phyloP scores from a whole-genome alignment of 352 stramenopile genomes.

The Phytophthora kernoviae region DNA sequence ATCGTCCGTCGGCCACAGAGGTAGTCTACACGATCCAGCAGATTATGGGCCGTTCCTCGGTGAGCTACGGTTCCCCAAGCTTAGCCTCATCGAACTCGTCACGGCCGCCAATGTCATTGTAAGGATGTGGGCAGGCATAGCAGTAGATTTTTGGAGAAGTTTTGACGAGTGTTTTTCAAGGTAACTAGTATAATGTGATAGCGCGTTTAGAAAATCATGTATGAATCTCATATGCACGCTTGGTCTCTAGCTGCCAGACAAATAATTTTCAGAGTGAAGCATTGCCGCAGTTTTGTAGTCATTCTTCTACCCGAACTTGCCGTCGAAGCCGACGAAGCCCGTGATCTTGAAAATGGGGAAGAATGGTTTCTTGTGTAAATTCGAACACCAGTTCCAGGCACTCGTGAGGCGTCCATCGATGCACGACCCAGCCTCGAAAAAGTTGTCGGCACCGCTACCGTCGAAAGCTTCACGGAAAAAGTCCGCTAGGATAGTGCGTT shows the following conservation, averaged over 20 bases:
- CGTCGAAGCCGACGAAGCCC: constrained; percentile 97
- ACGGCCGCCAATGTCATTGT: constrained; percentile 19
- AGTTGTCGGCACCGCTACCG: constrained; percentile 94
- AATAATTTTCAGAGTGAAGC: constrained; percentile 1
- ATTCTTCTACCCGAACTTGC: constrained; percentile 88
- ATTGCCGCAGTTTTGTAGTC: neutral
- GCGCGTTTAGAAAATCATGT: constrained; percentile 16
- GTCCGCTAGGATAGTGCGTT: constrained; percentile 93
- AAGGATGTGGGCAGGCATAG: constrained; percentile 7
- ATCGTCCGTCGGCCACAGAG: constrained; percentile 62
- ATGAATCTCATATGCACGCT: constrained; percentile 14
- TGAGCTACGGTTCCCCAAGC: constrained; percentile 17
- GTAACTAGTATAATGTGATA: constrained; percentile 28
- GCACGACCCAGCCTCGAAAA: constrained; percentile 95
- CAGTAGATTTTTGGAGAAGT: constrained; percentile 22
- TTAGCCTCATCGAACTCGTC: constrained; percentile 27
- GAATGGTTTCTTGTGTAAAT: constrained; percentile 93
- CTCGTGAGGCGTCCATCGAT: constrained; percentile 97
- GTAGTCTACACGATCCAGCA: constrained; percentile 67
- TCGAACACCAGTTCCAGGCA: constrained; percentile 98
- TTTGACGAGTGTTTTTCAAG: neutral
- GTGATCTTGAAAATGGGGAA: constrained; percentile 97
- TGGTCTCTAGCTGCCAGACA: constrained; percentile 15
- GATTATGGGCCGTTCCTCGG: constrained; percentile 31
- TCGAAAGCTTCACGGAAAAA: constrained; percentile 98